Evolutionary conservation across 2,329 filamentous ascomycete species (phyloP), one percentile per base, ranked within the genome.

Genomic region (Botrytis deweyae): DNA sequence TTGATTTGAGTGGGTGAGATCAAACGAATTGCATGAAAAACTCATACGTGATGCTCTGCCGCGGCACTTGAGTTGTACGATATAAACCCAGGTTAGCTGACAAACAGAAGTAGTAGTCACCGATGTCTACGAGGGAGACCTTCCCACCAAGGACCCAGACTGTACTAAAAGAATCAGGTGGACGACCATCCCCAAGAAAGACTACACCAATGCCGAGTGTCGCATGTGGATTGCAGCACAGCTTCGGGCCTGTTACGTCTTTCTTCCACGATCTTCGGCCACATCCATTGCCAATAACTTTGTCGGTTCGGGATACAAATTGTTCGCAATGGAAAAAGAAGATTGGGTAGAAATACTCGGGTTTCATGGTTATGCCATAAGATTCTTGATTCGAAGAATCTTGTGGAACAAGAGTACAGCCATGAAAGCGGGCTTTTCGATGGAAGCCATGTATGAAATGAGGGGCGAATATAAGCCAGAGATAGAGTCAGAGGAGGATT

Each of bases 381-480:
- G 67, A 36, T 46, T 42, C 29, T 61, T 61, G n/a, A 70, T 70
- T 46, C 38, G 52, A 62, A 59, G 67, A 44, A 61, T 70, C 2
- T n/a, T 70, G 40, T 62, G 67, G 67, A 62, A 62, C 36, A 10
- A 36, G n/a, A 70, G 36, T 40, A 62, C n/a, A 62, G 46, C 46
- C 25, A 20, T 42, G 25, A 38, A 36, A 42, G 49, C 65, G 4
- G 49, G 49, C 25, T 59, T 62, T 14, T 59, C 67, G 25, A 2
- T 18, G 20, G n/a, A 38, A 12, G 14, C 14, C 7, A 70, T 70
- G 20, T 36, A 46, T n/a, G 38, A 70, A 9, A 36, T 70, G n/a
- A 70, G 38, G 38, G 49, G 67, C 8, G 67, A 70, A 61, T 62
- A 7, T n/a, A 68, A 42, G 36, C 25, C 9, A 6, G 25, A 58